These are phyloP conservation scores for Yamadazyma diospyri DNA, from an alignment of 1,139 yeast genomes.

Conservation along the genomic window DNA sequence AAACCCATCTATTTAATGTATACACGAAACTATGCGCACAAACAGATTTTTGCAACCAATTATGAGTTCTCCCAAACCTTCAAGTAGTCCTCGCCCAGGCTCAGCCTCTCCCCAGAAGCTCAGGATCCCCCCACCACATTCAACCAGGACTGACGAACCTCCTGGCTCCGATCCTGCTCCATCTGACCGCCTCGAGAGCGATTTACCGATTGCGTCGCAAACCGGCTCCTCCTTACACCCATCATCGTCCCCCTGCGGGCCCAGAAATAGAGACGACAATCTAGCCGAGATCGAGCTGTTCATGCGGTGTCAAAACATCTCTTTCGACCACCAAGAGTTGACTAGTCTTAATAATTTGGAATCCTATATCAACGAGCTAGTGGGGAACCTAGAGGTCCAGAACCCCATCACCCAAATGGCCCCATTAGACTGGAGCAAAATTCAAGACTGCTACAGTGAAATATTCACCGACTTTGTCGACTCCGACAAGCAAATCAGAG, in stretches of 20 bases:
- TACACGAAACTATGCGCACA: no score
- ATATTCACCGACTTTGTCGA: slow-evolving; percentile 4
- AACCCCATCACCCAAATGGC: neutral
- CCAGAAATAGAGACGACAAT: neutral
- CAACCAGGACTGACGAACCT: no score
- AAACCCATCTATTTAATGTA: no score
- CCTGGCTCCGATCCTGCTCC: no score
- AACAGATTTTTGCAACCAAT: no score
- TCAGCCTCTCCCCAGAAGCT: no score
- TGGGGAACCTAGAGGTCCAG: neutral
- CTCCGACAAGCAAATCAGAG: neutral
- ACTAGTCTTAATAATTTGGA: neutral
- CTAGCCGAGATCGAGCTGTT: slow-evolving; percentile 3
- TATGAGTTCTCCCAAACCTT: no score
- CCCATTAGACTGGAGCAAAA: slow-evolving; percentile 6
- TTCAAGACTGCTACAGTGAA: slow-evolving; percentile 2
- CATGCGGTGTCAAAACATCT: slow-evolving; percentile 2
- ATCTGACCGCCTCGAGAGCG: no score
- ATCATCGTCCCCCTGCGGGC: slow-evolving; percentile 7
- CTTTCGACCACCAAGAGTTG: neutral
- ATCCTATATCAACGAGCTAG: slow-evolving; percentile 1
- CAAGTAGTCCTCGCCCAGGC: no score
- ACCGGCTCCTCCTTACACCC: slow-evolving; percentile 6
- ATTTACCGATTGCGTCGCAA: slow-evolving; percentile 4
- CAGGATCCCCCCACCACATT: no score